Evolutionary conservation across 1,139 yeast species (phyloP).

Genomic region (Taiozyma onychis): DNA sequence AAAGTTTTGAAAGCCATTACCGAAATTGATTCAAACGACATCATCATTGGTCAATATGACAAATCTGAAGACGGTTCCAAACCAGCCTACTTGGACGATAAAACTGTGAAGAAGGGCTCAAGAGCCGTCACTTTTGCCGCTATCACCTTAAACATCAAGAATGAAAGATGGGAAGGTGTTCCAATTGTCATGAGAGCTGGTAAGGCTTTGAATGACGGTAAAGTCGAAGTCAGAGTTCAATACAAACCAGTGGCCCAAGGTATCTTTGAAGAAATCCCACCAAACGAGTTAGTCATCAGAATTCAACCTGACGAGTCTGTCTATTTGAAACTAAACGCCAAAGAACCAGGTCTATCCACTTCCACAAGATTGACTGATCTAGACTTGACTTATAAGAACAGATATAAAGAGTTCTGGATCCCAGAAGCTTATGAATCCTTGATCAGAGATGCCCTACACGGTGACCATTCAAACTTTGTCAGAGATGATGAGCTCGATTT

Average conservation of each 20-base stretch:
- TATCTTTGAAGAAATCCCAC: slow-evolving; percentile 72
- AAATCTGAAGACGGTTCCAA: slow-evolving; percentile 80
- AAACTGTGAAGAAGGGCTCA: slow-evolving; percentile 76
- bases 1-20: slow-evolving; percentile 80
- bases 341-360: slow-evolving; percentile 86
- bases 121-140: slow-evolving; percentile 94
- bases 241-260: slow-evolving; percentile 84
- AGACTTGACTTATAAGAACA: slow-evolving; percentile 76
- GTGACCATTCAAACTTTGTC: slow-evolving; percentile 95
- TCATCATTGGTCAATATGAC: slow-evolving; percentile 83
- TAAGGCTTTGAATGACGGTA: slow-evolving; percentile 85
- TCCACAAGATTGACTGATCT: slow-evolving; percentile 81
- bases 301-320: slow-evolving; percentile 94
- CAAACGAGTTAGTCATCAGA: slow-evolving; percentile 90
- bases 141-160: slow-evolving; percentile 65
- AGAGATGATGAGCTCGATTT: slow-evolving; percentile 96
- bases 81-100: slow-evolving; percentile 91
- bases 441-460: slow-evolving; percentile 83
- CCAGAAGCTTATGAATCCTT: slow-evolving; percentile 98
- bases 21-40: slow-evolving; percentile 58
- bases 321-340: slow-evolving; percentile 85
- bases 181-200: slow-evolving; percentile 97
- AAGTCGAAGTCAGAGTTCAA: slow-evolving; percentile 93
- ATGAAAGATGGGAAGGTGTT: slow-evolving; percentile 98
- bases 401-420: slow-evolving; percentile 87